These are phyloP conservation scores for Caryopteris hybrid DNA, from an alignment of 305 asterid species.

Conservation along the genomic window DNA sequence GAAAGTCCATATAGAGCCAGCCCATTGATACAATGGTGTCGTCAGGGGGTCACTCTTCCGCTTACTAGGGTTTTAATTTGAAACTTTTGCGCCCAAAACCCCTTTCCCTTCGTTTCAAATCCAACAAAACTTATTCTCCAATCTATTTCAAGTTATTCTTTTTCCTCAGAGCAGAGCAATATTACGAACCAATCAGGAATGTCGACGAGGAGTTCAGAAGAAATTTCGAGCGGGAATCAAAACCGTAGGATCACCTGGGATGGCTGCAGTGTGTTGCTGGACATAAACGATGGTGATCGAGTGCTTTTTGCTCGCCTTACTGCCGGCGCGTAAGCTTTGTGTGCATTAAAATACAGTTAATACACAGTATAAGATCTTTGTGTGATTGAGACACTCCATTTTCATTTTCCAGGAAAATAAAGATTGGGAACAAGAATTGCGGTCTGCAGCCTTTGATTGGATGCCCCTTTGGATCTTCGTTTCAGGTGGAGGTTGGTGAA, in stretches of 20 bases:
- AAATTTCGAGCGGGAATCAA: slow-evolving; percentile 23
- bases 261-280: slow-evolving; percentile 93
- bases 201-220: slow-evolving; percentile 30
- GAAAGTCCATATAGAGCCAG: too few species aligned
- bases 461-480: slow-evolving; percentile 70
- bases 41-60: background rate
- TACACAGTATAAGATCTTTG: background rate
- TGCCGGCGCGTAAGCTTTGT: slow-evolving; percentile 59
- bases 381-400: background rate
- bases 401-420: slow-evolving; percentile 49
- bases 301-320: slow-evolving; percentile 90
- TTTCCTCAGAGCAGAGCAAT: too few species aligned
- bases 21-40: slow-evolving; percentile 11
- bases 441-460: slow-evolving; percentile 83
- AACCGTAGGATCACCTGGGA: slow-evolving; percentile 78
- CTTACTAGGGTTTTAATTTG: slow-evolving; percentile 22
- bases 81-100: slow-evolving; percentile 21
- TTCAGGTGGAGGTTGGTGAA: slow-evolving; percentile 66
- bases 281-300: slow-evolving; percentile 87
- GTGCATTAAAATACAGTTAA: background rate
- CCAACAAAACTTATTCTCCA: background rate
- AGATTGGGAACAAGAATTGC: slow-evolving; percentile 75
- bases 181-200: slow-evolving; percentile 13
- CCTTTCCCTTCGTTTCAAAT: slow-evolving; percentile 1
- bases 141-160: background rate